Conservation (phyloP, 257 asterid genomes). For the Coffea canephora region DNA sequence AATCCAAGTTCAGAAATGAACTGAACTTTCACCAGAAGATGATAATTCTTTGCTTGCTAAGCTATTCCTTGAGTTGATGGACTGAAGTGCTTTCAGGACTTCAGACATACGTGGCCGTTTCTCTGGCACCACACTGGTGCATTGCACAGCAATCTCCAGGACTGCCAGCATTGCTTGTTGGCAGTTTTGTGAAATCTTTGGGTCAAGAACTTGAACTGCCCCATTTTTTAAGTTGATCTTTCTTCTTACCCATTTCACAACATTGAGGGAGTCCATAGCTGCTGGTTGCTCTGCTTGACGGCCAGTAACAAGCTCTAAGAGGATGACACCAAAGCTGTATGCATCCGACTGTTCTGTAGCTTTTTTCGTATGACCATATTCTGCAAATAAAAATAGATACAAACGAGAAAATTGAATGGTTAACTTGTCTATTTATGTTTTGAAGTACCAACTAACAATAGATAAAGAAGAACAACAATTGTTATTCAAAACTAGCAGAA, state of each 20-base stretch:
- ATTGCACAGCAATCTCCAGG: conserved; percentile 56
- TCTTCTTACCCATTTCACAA: conserved; percentile 82
- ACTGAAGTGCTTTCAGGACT: conserved; percentile 52
- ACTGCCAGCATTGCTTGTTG: conserved; percentile 58
- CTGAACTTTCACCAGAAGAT: conserved; percentile 35
- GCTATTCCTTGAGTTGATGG: conserved; percentile 36
- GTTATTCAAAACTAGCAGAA: background rate
- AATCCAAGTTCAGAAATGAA: conserved; percentile 35
- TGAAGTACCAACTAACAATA: background rate
- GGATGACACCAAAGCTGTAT: conserved; percentile 69
- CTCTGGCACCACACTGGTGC: conserved; percentile 67
- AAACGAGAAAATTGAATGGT: conserved; percentile 3
- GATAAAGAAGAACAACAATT: background rate
- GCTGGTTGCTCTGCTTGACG: conserved; percentile 45
- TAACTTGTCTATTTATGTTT: background rate
- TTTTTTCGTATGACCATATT: conserved; percentile 61
- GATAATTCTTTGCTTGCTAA: conserved; percentile 28
- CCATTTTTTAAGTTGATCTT: conserved; percentile 73
- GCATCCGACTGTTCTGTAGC: conserved; percentile 63
- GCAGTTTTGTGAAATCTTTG: conserved; percentile 44
- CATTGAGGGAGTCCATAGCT: conserved; percentile 42
- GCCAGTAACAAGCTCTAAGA: conserved; percentile 78
- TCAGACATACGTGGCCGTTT: conserved; percentile 75
- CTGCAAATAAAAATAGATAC: conserved; percentile 29
- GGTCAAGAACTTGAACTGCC: conserved; percentile 57